Evolutionary conservation across 495 filamentous ascomycete genomes (phyloP).

Genomic region (Annulohypoxylon maeteangense): DNA sequence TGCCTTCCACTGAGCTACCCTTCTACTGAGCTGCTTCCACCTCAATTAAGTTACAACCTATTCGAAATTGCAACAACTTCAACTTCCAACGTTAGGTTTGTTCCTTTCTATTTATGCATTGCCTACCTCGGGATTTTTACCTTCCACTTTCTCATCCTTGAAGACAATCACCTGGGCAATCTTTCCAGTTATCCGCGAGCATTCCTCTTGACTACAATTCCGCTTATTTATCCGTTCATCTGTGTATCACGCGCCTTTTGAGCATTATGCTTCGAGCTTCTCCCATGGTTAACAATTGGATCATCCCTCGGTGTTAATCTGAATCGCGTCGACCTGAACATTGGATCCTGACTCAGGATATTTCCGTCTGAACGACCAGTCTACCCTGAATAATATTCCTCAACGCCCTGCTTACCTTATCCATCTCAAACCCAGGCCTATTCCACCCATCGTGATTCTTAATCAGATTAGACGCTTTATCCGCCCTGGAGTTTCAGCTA

Average conservation of each 20-base stretch:
- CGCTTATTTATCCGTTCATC: not conserved
- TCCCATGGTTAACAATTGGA: conserved; percentile 18
- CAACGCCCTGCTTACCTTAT: not conserved
- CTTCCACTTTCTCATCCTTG: not conserved
- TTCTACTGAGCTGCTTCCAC: not conserved
- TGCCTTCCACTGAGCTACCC: not conserved
- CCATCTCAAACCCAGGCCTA: not conserved
- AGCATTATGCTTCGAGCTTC: conserved; percentile 23
- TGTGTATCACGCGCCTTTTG: conserved; percentile 10
- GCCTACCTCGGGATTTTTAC: not conserved
- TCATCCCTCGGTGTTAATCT: conserved; percentile 18
- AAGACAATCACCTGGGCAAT: not conserved
- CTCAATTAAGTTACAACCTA: not conserved
- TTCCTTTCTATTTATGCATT: not conserved
- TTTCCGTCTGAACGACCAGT: not conserved
- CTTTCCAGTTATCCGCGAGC: not conserved
- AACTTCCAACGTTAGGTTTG: not conserved
- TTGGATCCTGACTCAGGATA: conserved; percentile 12
- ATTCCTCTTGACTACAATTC: not conserved
- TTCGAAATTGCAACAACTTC: not conserved
- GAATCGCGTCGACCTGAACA: conserved; percentile 1
- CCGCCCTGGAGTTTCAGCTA: conserved; percentile 42
- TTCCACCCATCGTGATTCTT: conserved; percentile 1
- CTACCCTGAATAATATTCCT: not conserved
- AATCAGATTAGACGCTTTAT: conserved; percentile 36